These are phyloP conservation scores for Euphorbia peplus DNA, from an alignment of 345 rosid genomes.

Conservation along the genomic window DNA sequence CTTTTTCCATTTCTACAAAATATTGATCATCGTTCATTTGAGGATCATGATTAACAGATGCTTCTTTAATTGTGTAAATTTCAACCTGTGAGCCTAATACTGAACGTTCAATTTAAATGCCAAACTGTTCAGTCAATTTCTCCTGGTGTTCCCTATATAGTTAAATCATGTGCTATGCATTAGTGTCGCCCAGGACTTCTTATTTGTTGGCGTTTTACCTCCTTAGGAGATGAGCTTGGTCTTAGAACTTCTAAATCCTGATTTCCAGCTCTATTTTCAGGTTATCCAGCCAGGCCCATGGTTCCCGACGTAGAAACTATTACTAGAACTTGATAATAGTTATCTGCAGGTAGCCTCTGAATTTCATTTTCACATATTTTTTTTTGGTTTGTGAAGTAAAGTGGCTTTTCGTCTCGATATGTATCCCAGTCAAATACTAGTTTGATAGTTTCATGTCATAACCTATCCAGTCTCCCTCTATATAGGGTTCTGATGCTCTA, in stretches of 20 bases:
- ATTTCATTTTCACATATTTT: conserved; percentile 21
- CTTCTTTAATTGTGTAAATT: not conserved
- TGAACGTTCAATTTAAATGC: conserved; percentile 15
- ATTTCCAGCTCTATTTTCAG: conserved; percentile 54
- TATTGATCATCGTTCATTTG: not conserved
- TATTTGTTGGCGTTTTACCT: conserved; percentile 3
- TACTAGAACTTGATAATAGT: conserved; percentile 59
- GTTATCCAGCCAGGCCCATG: conserved; percentile 78
- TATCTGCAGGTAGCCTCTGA: conserved; percentile 44
- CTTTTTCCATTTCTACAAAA: not conserved
- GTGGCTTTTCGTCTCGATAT: conserved; percentile 30
- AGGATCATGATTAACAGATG: not conserved
- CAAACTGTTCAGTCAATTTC: conserved; percentile 1
- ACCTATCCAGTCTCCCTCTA: conserved; percentile 55
- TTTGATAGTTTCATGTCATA: conserved; percentile 41
- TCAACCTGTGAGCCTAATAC: not conserved
- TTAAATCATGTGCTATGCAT: not conserved
- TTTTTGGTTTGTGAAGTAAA: conserved; percentile 15
- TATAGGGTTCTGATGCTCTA: conserved; percentile 69
- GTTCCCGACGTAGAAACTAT: conserved; percentile 80
- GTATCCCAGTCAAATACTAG: conserved; percentile 26
- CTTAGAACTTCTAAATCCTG: conserved; percentile 28
- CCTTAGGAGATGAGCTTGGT: conserved; percentile 6
- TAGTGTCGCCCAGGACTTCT: not conserved
- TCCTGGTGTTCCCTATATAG: not conserved